Base-by-base conservation (phyloP, 2,329 filamentous ascomycete genomes). In the Aplosporella prunicola region DNA sequence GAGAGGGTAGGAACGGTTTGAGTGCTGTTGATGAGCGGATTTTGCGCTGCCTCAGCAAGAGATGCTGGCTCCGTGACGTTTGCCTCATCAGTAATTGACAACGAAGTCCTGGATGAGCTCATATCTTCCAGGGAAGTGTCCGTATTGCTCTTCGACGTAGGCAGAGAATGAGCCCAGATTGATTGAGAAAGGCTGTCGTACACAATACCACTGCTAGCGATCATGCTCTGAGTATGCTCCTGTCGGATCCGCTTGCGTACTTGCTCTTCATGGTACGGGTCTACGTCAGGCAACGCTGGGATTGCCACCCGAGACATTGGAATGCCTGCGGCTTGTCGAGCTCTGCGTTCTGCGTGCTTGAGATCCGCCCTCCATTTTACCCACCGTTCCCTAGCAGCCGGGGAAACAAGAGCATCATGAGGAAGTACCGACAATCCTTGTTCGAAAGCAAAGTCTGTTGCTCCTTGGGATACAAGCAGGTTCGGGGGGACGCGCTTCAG, bases 401-500 rank as follows among this genome's bases (percentile, higher is more conserved):
- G 78, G 3, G 89, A 93, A n/a, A 95, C 71, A 13, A 98, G 68
- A 28, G 69, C 71, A 28, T 91, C 82, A 49, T 86, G 78, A 5
- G 78, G 72, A n/a, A 87, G 69, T 9, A 85, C 67, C 0, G 73
- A 64, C 55, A 96, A 76, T 7, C 83, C 80, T 47, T 87, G 74
- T 42, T 89, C 78, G 43, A 75, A 74, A 1, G 89, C 91, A 60
- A 93, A 98, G n/a, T 81, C 74, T 28, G 75, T 80, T 11, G 91
- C 91, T 9, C 91, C 91, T 47, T 83, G 71, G 22, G 86, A 85
- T 9, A 93, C 83, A 2, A 98, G 72, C 16, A 95, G 76, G 51
- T 95, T 96, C 8, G 91, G 91, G 7, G 93, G 88, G 4, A 98
- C 87, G 39, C 91, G 79, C 38, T 83, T 78, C 34, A 96, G 72